Evolutionary conservation across 1,284 basidiomycete genomes (phyloP).

Genomic region (Leccinum pachyderme): DNA sequence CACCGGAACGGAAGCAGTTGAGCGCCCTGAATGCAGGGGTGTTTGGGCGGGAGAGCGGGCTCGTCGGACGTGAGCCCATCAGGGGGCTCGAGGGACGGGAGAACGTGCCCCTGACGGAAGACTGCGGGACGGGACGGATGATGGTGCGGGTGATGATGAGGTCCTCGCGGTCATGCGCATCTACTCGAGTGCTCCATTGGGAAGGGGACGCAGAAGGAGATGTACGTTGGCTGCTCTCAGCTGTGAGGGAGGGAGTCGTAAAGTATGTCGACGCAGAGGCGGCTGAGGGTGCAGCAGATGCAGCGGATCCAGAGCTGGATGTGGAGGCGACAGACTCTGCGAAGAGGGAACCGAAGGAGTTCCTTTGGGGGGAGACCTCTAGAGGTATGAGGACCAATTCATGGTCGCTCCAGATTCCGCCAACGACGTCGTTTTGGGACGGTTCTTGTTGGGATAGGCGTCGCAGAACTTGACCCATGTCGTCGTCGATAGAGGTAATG

Average conservation of each 20-base stretch:
- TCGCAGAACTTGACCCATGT: slow-evolving; percentile 30
- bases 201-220: slow-evolving; percentile 6
- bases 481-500: slow-evolving; percentile 6
- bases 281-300: slow-evolving; percentile 7
- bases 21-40: slow-evolving; percentile 28
- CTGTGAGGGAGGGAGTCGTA: slow-evolving; percentile 19
- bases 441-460: slow-evolving; percentile 20
- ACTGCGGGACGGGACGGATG: slow-evolving; percentile 24
- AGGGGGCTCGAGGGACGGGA: slow-evolving; percentile 24
- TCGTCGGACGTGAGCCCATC: slow-evolving; percentile 21
- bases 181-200: slow-evolving; percentile 17
- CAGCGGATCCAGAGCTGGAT: slow-evolving; percentile 12
- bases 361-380: slow-evolving; percentile 21
- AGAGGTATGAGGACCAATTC: slow-evolving; percentile 33
- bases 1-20: slow-evolving; percentile 29
- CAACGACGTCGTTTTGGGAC: slow-evolving; percentile 20
- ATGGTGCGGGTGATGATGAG: slow-evolving; percentile 35
- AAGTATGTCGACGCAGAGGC: slow-evolving; percentile 24
- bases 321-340: slow-evolving; percentile 18
- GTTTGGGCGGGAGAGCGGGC: slow-evolving; percentile 26
- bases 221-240: slow-evolving; percentile 7
- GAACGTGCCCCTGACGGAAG: slow-evolving; percentile 21
- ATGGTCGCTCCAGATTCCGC: slow-evolving; percentile 34
- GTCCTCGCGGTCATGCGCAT: slow-evolving; percentile 29
- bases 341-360: slow-evolving; percentile 19